Evolutionary conservation across 495 filamentous ascomycete genomes (phyloP).

Genomic region (Daldinia grandis): DNA sequence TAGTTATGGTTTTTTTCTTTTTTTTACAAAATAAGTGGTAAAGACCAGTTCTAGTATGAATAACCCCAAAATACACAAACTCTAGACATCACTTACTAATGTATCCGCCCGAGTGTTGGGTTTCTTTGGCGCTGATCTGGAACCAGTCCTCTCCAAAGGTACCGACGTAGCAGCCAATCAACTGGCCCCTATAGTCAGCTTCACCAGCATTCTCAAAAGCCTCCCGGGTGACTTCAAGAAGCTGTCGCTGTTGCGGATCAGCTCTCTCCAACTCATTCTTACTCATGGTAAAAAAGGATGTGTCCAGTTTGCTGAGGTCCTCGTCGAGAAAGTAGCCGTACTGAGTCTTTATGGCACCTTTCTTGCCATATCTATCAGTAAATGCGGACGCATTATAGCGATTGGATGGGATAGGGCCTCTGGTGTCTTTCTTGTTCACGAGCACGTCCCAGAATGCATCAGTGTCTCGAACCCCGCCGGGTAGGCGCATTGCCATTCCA

Average conservation of each 20-base stretch:
- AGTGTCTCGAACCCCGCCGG: constrained; percentile 42
- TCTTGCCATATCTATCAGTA: constrained; percentile 32
- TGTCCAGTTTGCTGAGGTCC: constrained; percentile 41
- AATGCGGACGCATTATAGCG: constrained; percentile 47
- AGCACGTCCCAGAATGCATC: constrained; percentile 50
- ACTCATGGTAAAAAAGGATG: constrained; percentile 53
- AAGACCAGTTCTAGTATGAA: no score
- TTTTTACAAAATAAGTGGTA: neutral
- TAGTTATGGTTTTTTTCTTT: constrained; percentile 30
- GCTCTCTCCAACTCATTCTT: constrained; percentile 50
- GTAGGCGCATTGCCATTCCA: constrained; percentile 50
- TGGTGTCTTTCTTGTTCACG: constrained; percentile 27
- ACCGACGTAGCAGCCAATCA: constrained; percentile 60
- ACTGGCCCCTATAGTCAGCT: constrained; percentile 51
- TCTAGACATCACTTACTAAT: neutral
- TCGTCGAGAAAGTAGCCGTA: constrained; percentile 45
- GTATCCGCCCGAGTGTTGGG: neutral
- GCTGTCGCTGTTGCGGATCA: constrained; percentile 62
- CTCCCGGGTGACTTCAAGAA: constrained; percentile 61
- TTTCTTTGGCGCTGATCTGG: neutral
- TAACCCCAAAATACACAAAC: no score
- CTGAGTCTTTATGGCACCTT: constrained; percentile 7
- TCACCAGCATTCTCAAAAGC: constrained; percentile 59
- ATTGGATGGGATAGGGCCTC: constrained; percentile 44
- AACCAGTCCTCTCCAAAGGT: constrained; percentile 52